These are phyloP conservation scores for Hamamelis virginiana DNA, from an alignment of 164 flowering plant species.

Conservation along the genomic window DNA sequence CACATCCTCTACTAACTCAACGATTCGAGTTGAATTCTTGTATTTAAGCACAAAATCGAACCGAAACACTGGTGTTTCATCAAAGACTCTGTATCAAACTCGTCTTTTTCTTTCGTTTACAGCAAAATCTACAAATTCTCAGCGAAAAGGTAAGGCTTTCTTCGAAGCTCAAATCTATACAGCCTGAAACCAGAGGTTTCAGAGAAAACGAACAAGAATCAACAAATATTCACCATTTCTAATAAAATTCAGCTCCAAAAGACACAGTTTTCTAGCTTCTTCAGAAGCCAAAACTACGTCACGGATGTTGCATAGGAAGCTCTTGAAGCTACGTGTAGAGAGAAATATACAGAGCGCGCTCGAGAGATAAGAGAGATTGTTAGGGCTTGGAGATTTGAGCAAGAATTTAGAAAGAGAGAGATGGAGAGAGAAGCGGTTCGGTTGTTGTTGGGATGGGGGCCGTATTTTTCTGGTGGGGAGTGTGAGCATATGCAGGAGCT, in stretches of 20 bases:
- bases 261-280: neutral
- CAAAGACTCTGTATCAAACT: no score
- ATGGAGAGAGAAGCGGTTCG: slow-evolving; percentile 17
- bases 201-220: no score
- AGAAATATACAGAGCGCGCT: slow-evolving; percentile 6
- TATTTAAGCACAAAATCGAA: no score
- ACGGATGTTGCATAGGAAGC: neutral
- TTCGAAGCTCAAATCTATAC: no score
- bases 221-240: no score
- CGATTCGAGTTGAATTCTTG: neutral
- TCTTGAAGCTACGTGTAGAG: neutral
- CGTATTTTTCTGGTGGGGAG: slow-evolving; percentile 12
- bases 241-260: slow-evolving; percentile 1
- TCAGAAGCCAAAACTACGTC: neutral
- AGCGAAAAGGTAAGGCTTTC: no score
- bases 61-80: no score
- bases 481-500: slow-evolving; percentile 24
- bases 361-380: neutral
- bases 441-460: slow-evolving; percentile 13
- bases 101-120: no score
- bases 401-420: slow-evolving; percentile 11
- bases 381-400: neutral
- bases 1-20: neutral
- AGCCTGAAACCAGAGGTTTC: no score
- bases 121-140: no score